Conservation (phyloP, 805 yeast genomes). For the Soucietia sequanensis region DNA sequence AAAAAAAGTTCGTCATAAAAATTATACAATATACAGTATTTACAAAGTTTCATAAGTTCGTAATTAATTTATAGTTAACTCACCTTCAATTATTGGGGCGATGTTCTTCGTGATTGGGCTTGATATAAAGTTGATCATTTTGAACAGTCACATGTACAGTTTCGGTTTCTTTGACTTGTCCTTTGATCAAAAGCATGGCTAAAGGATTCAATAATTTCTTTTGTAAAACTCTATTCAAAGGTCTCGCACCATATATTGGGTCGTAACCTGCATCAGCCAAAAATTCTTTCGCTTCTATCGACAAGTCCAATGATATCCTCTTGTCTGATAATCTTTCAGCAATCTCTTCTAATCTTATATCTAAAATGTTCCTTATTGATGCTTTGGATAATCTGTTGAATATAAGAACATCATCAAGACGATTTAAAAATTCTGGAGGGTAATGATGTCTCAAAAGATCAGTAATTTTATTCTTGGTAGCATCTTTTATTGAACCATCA, state of each 20-base stretch:
- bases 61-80: no score
- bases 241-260: conserved; percentile 92
- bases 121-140: conserved; percentile 22
- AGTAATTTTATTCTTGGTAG: conserved; percentile 56
- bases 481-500: conserved; percentile 55
- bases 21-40: conserved; percentile 2
- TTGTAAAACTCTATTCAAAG: conserved; percentile 86
- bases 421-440: conserved; percentile 93
- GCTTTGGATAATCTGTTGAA: conserved; percentile 84
- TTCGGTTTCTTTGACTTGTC: conserved; percentile 56
- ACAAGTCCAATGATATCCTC: conserved; percentile 59
- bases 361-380: conserved; percentile 77
- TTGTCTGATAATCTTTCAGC: conserved; percentile 75
- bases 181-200: conserved; percentile 76
- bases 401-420: conserved; percentile 90
- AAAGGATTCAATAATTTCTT: conserved; percentile 83
- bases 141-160: conserved; percentile 26
- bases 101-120: conserved; percentile 31
- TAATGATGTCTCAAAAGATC: conserved; percentile 70
- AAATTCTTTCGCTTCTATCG: conserved; percentile 70
- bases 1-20: not conserved
- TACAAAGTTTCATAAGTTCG: not conserved
- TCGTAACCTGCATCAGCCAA: conserved; percentile 87
- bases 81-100: no score
- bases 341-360: conserved; percentile 79